Evolutionary conservation across 768 basidiomycete genomes (phyloP).

Genomic region (Agrocybe chaxingu): DNA sequence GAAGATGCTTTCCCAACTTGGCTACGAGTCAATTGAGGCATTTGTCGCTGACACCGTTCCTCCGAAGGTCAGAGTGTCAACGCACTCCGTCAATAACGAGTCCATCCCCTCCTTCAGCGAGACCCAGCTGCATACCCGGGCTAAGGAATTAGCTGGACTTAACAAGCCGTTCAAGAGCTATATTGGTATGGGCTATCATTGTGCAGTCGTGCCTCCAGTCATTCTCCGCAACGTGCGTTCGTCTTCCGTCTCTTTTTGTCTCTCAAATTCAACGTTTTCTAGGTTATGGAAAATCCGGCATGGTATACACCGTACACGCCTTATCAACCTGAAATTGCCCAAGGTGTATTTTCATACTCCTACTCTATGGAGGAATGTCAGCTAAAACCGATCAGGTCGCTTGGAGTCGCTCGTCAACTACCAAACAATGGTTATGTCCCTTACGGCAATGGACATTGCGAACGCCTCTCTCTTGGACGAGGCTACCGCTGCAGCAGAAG

Average conservation of each 20-base stretch:
- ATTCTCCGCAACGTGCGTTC: conserved; percentile 80
- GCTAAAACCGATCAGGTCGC: conserved; percentile 55
- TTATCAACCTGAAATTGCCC: conserved; percentile 97
- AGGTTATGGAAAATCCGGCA: conserved; percentile 93
- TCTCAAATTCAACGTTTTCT: conserved; percentile 1
- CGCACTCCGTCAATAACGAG: conserved; percentile 56
- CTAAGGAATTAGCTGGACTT: conserved; percentile 68
- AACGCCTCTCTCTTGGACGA: conserved; percentile 96
- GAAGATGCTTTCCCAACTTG: conserved; percentile 80
- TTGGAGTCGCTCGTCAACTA: conserved; percentile 96
- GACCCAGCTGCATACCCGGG: conserved; percentile 73
- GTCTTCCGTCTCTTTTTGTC: conserved; percentile 15
- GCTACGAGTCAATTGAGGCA: conserved; percentile 84
- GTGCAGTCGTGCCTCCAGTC: conserved; percentile 92
- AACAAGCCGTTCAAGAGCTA: conserved; percentile 89
- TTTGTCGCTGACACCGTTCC: conserved; percentile 87
- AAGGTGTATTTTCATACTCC: conserved; percentile 51
- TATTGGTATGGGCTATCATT: conserved; percentile 98
- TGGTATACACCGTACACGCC: conserved; percentile 99
- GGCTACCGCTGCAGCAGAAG: conserved; percentile 92
- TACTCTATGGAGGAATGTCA: neutral
- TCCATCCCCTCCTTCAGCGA: conserved; percentile 81
- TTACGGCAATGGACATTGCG: conserved; percentile 93
- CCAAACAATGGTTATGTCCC: conserved; percentile 93
- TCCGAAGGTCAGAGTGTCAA: conserved; percentile 67